Base-by-base conservation (phyloP, 2,329 filamentous ascomycete genomes). In the Verticillium zaregamsianum region DNA sequence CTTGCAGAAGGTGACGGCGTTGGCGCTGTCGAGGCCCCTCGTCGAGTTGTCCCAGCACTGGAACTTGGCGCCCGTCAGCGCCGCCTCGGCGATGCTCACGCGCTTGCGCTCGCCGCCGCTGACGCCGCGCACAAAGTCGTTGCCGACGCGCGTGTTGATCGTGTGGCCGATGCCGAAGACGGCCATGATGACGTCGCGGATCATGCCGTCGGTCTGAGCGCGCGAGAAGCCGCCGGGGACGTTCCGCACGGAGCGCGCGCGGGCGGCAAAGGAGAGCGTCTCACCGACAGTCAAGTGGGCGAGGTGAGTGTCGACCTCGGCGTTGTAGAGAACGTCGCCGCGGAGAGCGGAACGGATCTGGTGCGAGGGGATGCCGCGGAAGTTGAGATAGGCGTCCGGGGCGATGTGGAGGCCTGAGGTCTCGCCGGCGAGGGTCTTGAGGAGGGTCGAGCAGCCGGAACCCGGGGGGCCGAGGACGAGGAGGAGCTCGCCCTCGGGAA, bases 1-100 rank as follows among this genome's bases (percentile, higher is more conserved):
- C 65, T 84, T 82, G 8, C 87, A 86, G 62, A 88, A 90, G 64
- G 89, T 86, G 2, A 90, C 72, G 0, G 88, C 87, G 0, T 86
- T 89, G n/a, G 82, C 85, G 2, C 84, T 83, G 68, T 90, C 88
- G 1, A 90, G 75, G 15, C 88, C 88, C 58, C 80, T 75, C 0
- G 87, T 90, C 3, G 82, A 86, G 60, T 90, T 90, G 60, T 87
- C 90, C 67, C 68, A 69, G 62, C 66, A 67, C 58, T 70, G 68
- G 9, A 68, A 62, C 12, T 68, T 66, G 31, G 66, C 63, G 39
- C 66, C 66, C 14, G 68, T 68, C 1, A 74, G 66, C 5, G 67
- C 67, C 1, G 72, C 72, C 59, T 75, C 73, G 2, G 72, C 68
- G 55, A 75, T 73, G 2, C 69, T 73, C 8, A 74, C 78, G 2